Conservation (phyloP, 2,329 filamentous ascomycete genomes). For the Cadophora sp. region DNA sequence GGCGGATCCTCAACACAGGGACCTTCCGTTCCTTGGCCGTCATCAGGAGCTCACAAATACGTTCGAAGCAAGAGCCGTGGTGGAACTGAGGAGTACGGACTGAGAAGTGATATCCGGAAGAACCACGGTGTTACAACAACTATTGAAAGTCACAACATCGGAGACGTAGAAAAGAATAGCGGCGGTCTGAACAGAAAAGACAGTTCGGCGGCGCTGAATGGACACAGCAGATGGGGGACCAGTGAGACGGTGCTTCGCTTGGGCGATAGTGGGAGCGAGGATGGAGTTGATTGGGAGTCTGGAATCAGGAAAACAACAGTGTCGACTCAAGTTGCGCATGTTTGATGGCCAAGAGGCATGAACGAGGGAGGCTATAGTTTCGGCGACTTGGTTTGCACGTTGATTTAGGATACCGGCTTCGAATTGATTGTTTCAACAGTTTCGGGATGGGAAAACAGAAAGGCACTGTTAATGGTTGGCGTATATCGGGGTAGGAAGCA, state of each 20-base stretch:
- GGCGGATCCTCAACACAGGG: slow-evolving; percentile 25
- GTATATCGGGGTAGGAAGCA: slow-evolving; percentile 5
- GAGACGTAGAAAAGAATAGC: slow-evolving; percentile 18
- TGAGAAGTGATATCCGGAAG: slow-evolving; percentile 31
- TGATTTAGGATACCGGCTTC: too few species aligned
- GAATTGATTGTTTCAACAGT: background rate
- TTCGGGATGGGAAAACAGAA: background rate
- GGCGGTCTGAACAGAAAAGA: slow-evolving; percentile 15
- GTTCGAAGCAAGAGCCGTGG: slow-evolving; percentile 23
- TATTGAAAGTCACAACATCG: slow-evolving; percentile 25
- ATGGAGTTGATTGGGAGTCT: slow-evolving; percentile 17
- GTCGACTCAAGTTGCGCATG: slow-evolving; percentile 22
- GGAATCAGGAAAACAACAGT: slow-evolving; percentile 32
- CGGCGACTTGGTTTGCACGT: background rate
- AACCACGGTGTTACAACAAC: slow-evolving; percentile 30
- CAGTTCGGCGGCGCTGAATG: background rate
- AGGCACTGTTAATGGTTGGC: background rate
- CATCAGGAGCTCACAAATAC: slow-evolving; percentile 24
- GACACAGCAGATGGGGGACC: slow-evolving; percentile 20
- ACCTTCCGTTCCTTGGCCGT: slow-evolving; percentile 19
- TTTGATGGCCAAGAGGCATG: background rate
- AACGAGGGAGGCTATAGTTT: background rate
- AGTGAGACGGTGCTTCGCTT: slow-evolving; percentile 24
- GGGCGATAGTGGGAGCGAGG: slow-evolving; percentile 28
- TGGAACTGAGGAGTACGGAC: slow-evolving; percentile 24